These are phyloP conservation scores for Paecilomyces sp. DNA, from an alignment of 2,329 filamentous ascomycete genomes.

Conservation along the genomic window DNA sequence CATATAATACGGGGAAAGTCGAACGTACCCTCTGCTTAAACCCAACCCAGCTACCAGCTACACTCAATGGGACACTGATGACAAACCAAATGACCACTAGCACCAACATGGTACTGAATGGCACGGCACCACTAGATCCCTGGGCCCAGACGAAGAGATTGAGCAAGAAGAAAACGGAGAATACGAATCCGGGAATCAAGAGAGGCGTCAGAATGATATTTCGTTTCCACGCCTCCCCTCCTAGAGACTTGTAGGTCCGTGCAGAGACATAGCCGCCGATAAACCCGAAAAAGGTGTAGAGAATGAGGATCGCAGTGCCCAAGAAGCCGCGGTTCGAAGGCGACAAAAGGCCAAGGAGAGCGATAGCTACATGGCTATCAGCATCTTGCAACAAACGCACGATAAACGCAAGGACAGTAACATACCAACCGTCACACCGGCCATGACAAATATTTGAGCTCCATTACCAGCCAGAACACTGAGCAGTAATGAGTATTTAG, in stretches of 20 bases:
- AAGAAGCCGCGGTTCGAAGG: conserved; percentile 92
- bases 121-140: conserved; percentile 84
- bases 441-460: conserved; percentile 96
- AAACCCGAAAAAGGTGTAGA: conserved; percentile 89
- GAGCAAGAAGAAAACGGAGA: conserved; percentile 81
- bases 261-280: conserved; percentile 87
- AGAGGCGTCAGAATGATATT: conserved; percentile 85
- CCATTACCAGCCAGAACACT: conserved; percentile 88
- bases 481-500: conserved; percentile 72
- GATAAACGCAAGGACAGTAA: conserved; percentile 3
- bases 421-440: conserved; percentile 74
- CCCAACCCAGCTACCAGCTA: conserved; percentile 86
- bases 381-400: background rate
- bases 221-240: conserved; percentile 87
- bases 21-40: conserved; percentile 59
- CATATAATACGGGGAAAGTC: background rate
- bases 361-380: conserved; percentile 54
- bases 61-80: conserved; percentile 85
- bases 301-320: conserved; percentile 83
- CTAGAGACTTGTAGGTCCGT: conserved; percentile 88
- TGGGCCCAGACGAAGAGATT: conserved; percentile 96
- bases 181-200: conserved; percentile 79
- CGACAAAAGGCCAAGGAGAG: conserved; percentile 87
- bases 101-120: conserved; percentile 93
- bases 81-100: conserved; percentile 93